Evolutionary conservation across 1,139 yeast species (phyloP).

Genomic region (Yamadazyma oceani): DNA sequence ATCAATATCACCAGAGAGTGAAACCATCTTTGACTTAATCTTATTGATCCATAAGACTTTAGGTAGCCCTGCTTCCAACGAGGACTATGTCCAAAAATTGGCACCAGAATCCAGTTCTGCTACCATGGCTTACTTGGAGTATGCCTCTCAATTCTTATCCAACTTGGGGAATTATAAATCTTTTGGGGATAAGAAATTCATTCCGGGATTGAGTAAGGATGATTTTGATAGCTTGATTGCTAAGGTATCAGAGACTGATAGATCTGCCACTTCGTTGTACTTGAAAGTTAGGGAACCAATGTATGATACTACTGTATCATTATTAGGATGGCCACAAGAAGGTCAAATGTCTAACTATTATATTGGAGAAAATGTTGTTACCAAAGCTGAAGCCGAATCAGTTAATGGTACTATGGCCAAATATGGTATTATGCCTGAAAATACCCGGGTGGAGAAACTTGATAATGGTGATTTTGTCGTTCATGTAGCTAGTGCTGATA

Average conservation of each 20-base stretch:
- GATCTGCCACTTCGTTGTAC: conserved; percentile 37
- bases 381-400: conserved; percentile 62
- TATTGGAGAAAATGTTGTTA: conserved; percentile 47
- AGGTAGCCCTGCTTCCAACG: conserved; percentile 42
- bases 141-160: conserved; percentile 74
- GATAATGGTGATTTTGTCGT: conserved; percentile 48
- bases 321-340: conserved; percentile 76
- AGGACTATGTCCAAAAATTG: conserved; percentile 40
- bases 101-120: conserved; percentile 26
- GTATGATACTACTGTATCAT: conserved; percentile 45
- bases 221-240: conserved; percentile 50
- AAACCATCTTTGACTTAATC: conserved; percentile 67
- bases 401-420: conserved; percentile 64
- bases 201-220: conserved; percentile 56
- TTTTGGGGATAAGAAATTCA: conserved; percentile 83
- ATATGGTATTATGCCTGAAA: conserved; percentile 75
- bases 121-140: conserved; percentile 62
- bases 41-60: conserved; percentile 54
- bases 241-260: conserved; percentile 30
- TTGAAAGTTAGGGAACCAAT: conserved; percentile 46
- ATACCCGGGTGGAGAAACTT: conserved; percentile 66
- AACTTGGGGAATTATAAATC: conserved; percentile 87
- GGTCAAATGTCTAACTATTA: conserved; percentile 80
- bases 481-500: conserved; percentile 59
- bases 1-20: conserved; percentile 85